phyloP scores from a whole-genome alignment of 2,329 filamentous ascomycete genomes.

The Pseudocercospora cruenta region DNA sequence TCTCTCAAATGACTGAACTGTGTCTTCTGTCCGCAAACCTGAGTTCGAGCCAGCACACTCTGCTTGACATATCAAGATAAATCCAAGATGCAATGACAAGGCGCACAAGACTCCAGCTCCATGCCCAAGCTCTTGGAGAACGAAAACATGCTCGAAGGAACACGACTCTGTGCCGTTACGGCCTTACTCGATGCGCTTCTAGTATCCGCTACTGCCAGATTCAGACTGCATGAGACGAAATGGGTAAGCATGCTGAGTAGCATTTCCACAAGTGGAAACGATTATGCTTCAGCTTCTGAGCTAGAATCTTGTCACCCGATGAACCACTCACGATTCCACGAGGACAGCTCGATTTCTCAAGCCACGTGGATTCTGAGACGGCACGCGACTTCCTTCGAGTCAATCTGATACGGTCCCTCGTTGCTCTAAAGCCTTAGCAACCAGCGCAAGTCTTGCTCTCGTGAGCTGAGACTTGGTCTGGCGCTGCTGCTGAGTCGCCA shows the following conservation, averaged over 20 bases:
- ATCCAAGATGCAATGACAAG: not conserved
- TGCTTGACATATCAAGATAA: not conserved
- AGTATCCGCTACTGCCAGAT: not conserved
- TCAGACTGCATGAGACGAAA: not conserved
- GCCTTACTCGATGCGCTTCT: not conserved
- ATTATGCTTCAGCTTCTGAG: not conserved
- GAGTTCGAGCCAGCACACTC: not conserved
- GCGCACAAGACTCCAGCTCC: not conserved
- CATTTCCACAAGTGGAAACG: not conserved
- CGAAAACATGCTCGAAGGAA: not conserved
- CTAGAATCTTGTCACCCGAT: not conserved
- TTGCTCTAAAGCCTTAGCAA: not conserved
- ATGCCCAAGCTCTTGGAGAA: not conserved
- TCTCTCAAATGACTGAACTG: not conserved
- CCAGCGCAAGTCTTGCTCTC: not conserved
- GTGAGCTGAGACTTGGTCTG: not conserved
- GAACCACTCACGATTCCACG: not conserved
- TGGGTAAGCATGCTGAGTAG: not conserved
- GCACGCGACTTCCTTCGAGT: not conserved
- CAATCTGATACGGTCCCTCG: not conserved
- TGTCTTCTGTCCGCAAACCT: not conserved
- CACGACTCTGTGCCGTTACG: not conserved
- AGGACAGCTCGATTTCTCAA: not conserved
- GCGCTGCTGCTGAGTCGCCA: not conserved
- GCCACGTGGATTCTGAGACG: conserved; percentile 4